A percentile compares a stretch with the other conserved stretches of the same genome.
phyloP scores from a whole-genome alignment of 805 yeast genomes.

The Candida coleopterorum region DNA sequence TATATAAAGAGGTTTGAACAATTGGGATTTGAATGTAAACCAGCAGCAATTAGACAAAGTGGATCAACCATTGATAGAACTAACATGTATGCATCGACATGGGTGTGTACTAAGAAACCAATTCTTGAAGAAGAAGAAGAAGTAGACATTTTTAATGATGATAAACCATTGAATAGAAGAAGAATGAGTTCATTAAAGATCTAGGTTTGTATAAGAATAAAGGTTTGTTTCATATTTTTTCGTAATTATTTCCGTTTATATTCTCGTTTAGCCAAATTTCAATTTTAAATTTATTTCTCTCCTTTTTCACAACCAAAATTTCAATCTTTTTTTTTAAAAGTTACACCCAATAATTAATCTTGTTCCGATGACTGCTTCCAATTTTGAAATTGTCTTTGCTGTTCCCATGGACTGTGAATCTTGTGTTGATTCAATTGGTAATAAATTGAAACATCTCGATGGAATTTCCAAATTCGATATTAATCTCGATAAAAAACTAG shows the following conservation, averaged over 20 bases:
- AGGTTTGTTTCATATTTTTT: not conserved
- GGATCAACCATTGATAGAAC: conserved; percentile 72
- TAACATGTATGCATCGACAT: conserved; percentile 85
- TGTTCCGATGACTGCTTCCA: not conserved
- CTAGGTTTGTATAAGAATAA: conserved; percentile 7
- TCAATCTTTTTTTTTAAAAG: not conserved
- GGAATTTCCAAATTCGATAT: conserved; percentile 52
- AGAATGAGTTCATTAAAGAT: conserved; percentile 46
- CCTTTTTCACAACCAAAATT: not conserved
- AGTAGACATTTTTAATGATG: conserved; percentile 8
- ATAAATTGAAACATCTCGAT: conserved; percentile 46
- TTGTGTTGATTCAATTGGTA: conserved; percentile 59
- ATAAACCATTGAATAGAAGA: conserved; percentile 20
- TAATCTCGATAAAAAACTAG: conserved; percentile 55
- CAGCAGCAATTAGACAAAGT: conserved; percentile 63
- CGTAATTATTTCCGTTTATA: no score
- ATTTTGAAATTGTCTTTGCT: conserved; percentile 68
- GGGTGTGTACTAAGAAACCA: conserved; percentile 64
- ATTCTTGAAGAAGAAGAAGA: conserved; percentile 10
- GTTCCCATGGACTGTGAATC: conserved; percentile 78
- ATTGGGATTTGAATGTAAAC: conserved; percentile 60
- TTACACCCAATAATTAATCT: not conserved
- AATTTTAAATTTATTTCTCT: no score
- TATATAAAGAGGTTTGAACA: conserved; percentile 64
- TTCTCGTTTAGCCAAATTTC: no score